Percentiles rank a stretch among this genome's conserved stretches.
Conservation (phyloP, 202 grass and related monocot genomes). For the Zizania palustris region DNA sequence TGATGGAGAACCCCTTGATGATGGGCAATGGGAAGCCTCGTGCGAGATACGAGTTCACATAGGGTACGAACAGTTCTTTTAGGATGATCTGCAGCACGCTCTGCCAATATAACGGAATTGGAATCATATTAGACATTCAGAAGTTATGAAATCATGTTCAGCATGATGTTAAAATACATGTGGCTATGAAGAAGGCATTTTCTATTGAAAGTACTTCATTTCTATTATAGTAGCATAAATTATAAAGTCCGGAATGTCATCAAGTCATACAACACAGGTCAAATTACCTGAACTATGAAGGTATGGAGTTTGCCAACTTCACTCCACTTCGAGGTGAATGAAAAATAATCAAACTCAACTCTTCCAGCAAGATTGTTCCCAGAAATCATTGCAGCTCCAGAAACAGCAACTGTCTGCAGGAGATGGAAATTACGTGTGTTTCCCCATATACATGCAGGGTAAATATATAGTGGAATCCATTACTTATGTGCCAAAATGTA, state of each 20-base stretch:
- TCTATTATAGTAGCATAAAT: neutral
- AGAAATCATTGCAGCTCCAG: constrained; percentile 59
- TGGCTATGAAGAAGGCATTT: constrained; percentile 2
- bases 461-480: neutral
- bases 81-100: constrained; percentile 56
- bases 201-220: neutral
- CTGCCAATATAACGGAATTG: constrained; percentile 45
- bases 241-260: neutral
- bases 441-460: neutral
- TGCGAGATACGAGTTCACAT: constrained; percentile 71
- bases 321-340: constrained; percentile 82
- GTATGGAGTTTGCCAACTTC: constrained; percentile 86
- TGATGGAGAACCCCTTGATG: constrained; percentile 71
- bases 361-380: constrained; percentile 77
- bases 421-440: neutral
- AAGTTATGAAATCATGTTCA: constrained; percentile 11
- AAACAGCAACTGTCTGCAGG: constrained; percentile 64
- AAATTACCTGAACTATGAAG: constrained; percentile 68
- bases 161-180: neutral
- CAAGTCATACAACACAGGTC: constrained; percentile 6
- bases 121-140: constrained; percentile 31
- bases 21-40: constrained; percentile 77
- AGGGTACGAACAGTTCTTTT: constrained; percentile 78
- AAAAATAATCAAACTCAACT: constrained; percentile 79
- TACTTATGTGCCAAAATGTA: neutral